Evolutionary conservation across 148 eudicot genomes (phyloP), one percentile per base, ranked within the genome.

Genomic region (Amaranthus cruentus): DNA sequence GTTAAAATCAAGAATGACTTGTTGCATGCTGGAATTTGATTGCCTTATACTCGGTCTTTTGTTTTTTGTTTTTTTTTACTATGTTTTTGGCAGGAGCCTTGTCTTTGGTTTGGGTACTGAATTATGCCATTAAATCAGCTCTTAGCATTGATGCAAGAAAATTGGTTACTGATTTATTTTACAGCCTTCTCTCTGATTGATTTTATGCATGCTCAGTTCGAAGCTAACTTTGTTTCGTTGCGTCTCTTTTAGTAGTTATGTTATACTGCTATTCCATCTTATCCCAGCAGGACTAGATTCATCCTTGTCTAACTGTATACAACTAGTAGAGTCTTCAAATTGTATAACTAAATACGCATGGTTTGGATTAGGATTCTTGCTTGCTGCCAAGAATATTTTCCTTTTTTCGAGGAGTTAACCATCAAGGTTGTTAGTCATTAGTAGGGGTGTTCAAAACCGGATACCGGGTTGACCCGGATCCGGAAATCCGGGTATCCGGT

Each of bases 301-400:
- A 61, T 76, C 55, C 47, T 12, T 52, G 21, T 2, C 28, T 15
- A 43, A 50, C 51, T 42, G 21, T 43, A 38, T 46, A 21, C 61
- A 44, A 51, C 28, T 14, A 28, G 38, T 28, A 28, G 38, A 28
- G 2, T 28, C 38, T 28, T 28, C 38, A 28, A 28, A 28, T 28
- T 53, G 69, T 15, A 47, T 58, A 13, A 57, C 72, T 15, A 15
- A 4, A 6, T 7, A 6, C 52, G 53, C 42, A 4, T 46, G 15
- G 49, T 57, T 71, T 50, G 63, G 75, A 21, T 7, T 73, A 49
- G 61, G 68, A 62, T 28, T 62, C 55, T 11, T 52, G 3, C 42
- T 55, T 57, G 49, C 44, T 28, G 63, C 44, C 42, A 28, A 44
- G 44, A 60, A 6, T 8, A 4, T 3, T 11, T 13, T 18, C 11